Evolutionary conservation across 768 basidiomycete genomes (phyloP), one percentile per base, ranked within the genome.

Genomic region (Leccinum olivaceopallidum): DNA sequence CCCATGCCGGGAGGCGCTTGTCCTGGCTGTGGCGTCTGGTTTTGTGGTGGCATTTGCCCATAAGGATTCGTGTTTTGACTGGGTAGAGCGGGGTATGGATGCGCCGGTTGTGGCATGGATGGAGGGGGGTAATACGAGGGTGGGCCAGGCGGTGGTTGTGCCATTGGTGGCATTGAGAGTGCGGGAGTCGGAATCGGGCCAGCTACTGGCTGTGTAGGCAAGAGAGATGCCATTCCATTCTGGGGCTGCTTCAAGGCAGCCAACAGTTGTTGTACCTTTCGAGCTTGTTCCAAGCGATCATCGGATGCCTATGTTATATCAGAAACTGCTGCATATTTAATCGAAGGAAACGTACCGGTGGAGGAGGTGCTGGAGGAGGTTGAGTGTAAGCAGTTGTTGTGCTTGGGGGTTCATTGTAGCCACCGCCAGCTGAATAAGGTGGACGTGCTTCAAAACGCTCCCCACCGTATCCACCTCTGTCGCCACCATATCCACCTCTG

Each of bases 231-330:
- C 16, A 63, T 54, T 24, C 76, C 79, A 60, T 71, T 71, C 60
- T 81, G 80, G 10, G 89, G 87, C 60, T 89, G 88, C 68, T 94
- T 92, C 51, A 93, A 75, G 13, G 92, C 92, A 5, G 90, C 92
- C 26, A 94, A 76, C 18, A 93, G 77, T 67, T 93, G 90, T 69
- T 94, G 93, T 9, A 95, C 92, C 73, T 84, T 89, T 58, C 87
- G 84, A 8, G 93, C 92, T 79, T 94, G 90, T 68, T 95, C 94
- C 20, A 95, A 78, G 13, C 93, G 88, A 54, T 94, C 92, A 60
- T 94, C 91, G 12, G 77, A 42, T 22, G 48, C 50, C 60, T 65
- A 55, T 26, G 10, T 20, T 32, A 34, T 22, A 47, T 64, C 59
- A 69, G 13, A 8, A 10, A 22, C n/a, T 24, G 51, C 12, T 32